Evolutionary conservation across 2,329 filamentous ascomycete species (phyloP), one percentile per base, ranked within the genome.

Genomic region (Peltaster fructicola): DNA sequence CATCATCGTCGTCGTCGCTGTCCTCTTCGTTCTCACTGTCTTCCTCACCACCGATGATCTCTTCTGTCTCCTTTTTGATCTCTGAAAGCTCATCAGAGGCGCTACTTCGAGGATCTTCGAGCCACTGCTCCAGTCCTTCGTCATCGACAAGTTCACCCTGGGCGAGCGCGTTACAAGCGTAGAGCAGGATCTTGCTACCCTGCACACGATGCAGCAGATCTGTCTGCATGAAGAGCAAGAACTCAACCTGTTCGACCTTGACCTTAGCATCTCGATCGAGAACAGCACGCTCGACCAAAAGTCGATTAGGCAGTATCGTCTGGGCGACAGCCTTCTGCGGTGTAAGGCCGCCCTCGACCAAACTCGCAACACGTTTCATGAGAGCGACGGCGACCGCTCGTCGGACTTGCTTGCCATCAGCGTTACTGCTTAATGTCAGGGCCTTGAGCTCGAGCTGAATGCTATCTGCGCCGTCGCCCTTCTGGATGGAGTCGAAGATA

Each of bases 361-460:
- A 63, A 46, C 82, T 74, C 5, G 71, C 65, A 22, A 84, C 75
- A 29, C 77, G 74, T 41, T 78, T 80, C 41, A 80, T 76, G 46
- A 95, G 85, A 1, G 84, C 78, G 2, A 74, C 69, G 3, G 80
- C 80, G 13, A 95, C 73, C 9, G 88, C 82, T 16, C 75, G 73
- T 21, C 85, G 78, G 43, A 95, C 79, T 50, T 88, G 77, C 36
- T 74, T 66, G 43, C 92, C 85, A 1, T 81, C 84, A 3, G 88
- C 88, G 43, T 95, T 81, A 41, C 78, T 80, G 27, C 74, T 76
- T 50, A 98, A 79, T 7, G 85, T 75, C n/a, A 95, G 62, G 22
- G 81, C 79, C 59, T 84, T 91, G 34, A 98, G 77, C 48, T 98
- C 88, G 16, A 95, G 67, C 47, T 85, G 81, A 42, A 92, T 84